A percentile compares a stretch with the other conserved stretches of the same genome.
Conservation (phyloP, 345 rosid genomes). For the Euphorbia pulcherrima region DNA sequence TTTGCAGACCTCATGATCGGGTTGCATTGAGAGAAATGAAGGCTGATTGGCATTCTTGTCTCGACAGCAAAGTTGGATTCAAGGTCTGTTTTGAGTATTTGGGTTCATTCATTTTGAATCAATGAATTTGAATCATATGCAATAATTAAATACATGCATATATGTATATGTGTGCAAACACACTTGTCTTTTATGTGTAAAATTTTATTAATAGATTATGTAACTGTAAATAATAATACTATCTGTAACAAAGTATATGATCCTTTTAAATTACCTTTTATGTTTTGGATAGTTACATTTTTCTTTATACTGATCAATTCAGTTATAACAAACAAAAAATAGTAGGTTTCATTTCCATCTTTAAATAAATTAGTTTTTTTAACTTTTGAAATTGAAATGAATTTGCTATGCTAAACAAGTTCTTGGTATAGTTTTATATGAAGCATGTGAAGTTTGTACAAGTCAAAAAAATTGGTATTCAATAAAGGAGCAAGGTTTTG, state of each 20-base stretch:
- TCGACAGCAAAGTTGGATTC: conserved; percentile 83
- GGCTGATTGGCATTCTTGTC: conserved; percentile 97
- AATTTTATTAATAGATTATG: background rate
- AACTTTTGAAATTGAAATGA: too few relatives aligned
- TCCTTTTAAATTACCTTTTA: background rate
- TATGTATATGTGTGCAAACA: background rate
- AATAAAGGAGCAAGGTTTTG: background rate
- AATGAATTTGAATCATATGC: too few relatives aligned
- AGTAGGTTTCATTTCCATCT: background rate
- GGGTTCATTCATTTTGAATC: background rate
- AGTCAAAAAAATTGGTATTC: background rate
- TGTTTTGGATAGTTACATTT: too few relatives aligned
- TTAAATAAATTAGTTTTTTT: background rate
- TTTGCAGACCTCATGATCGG: conserved; percentile 89
- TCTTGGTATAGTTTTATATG: background rate
- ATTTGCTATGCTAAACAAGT: background rate
- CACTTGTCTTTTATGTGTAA: background rate
- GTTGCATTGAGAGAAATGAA: conserved; percentile 91
- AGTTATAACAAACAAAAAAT: too few relatives aligned
- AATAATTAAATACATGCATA: background rate
- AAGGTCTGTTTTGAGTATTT: conserved; percentile 46
- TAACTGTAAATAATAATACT: background rate
- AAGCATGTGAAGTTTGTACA: background rate
- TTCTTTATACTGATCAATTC: too few relatives aligned
- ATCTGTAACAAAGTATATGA: background rate